Conservation (phyloP, 768 basidiomycete genomes). For the Roridomyces roridus region DNA sequence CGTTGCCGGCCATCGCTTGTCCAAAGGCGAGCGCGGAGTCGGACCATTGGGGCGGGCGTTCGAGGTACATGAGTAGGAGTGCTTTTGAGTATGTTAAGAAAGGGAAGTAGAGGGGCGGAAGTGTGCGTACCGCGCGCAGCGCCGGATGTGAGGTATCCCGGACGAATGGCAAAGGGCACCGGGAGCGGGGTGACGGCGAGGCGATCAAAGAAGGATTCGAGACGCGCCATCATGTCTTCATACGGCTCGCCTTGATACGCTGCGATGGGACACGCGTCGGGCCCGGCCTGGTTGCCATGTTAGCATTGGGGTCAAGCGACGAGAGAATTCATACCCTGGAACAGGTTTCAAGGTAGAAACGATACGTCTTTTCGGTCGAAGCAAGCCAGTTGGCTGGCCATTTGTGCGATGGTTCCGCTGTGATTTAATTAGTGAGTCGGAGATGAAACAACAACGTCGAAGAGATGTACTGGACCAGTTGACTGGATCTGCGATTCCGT, state of each 20-base stretch:
- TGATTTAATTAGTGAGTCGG: neutral
- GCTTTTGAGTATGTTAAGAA: neutral
- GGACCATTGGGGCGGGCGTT: slow-evolving; percentile 25
- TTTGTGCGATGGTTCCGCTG: slow-evolving; percentile 31
- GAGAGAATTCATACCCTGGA: neutral
- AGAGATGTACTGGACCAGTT: slow-evolving; percentile 27
- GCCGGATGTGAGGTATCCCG: slow-evolving; percentile 30
- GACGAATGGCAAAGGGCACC: slow-evolving; percentile 19
- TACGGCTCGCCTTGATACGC: slow-evolving; percentile 14
- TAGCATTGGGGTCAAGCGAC: neutral
- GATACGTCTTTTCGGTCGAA: slow-evolving; percentile 29
- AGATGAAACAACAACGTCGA: neutral
- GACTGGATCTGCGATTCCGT: slow-evolving; percentile 29
- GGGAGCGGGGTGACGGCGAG: slow-evolving; percentile 25
- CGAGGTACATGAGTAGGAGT: slow-evolving; percentile 24
- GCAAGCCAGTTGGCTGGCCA: slow-evolving; percentile 29
- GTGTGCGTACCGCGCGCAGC: slow-evolving; percentile 23
- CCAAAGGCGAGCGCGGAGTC: slow-evolving; percentile 18
- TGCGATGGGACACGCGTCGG: slow-evolving; percentile 24
- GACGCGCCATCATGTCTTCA: slow-evolving; percentile 15
- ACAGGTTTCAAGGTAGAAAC: slow-evolving; percentile 27
- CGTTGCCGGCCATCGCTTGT: slow-evolving; percentile 28
- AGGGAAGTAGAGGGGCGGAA: too few relatives aligned
- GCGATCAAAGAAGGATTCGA: slow-evolving; percentile 29
- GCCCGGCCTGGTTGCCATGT: slow-evolving; percentile 21